Evolutionary conservation across 371 early-diverging fungal species (phyloP).

Genomic region (Haplosporangium sp.): DNA sequence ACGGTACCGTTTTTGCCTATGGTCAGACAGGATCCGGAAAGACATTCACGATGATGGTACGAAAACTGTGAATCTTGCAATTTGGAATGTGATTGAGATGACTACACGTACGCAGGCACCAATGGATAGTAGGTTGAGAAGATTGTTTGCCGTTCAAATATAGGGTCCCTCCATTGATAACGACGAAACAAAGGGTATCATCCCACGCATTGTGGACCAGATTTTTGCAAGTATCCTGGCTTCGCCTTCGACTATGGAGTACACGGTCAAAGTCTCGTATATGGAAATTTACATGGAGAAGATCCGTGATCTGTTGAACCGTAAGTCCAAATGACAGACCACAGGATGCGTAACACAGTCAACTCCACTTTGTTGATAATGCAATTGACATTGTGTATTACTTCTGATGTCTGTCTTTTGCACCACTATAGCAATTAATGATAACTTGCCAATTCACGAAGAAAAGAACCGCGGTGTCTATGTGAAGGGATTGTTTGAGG

Average conservation of each 20-base stretch:
- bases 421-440: constrained; percentile 71
- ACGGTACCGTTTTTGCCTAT: constrained; percentile 99
- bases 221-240: constrained; percentile 89
- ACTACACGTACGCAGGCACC: constrained; percentile 59
- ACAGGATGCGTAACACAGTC: too few species aligned
- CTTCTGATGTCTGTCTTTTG: constrained; percentile 1
- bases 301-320: constrained; percentile 95
- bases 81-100: constrained; percentile 61
- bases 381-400: background rate
- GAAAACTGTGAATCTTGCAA: background rate
- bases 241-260: constrained; percentile 89
- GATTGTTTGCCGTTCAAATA: constrained; percentile 73
- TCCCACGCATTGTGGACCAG: constrained; percentile 92
- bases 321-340: constrained; percentile 49
- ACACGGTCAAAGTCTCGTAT: constrained; percentile 94
- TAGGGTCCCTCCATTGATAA: constrained; percentile 95
- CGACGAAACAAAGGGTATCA: constrained; percentile 91
- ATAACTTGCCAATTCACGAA: constrained; percentile 95
- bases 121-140: background rate
- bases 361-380: background rate
- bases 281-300: constrained; percentile 99
- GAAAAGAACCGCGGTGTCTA: constrained; percentile 95
- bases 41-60: constrained; percentile 99
- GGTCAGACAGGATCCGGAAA: constrained; percentile 99
- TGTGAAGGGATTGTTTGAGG: constrained; percentile 95